Evolutionary conservation across 768 basidiomycete genomes (phyloP).

Genomic region (Rhodotorula babjevae): DNA sequence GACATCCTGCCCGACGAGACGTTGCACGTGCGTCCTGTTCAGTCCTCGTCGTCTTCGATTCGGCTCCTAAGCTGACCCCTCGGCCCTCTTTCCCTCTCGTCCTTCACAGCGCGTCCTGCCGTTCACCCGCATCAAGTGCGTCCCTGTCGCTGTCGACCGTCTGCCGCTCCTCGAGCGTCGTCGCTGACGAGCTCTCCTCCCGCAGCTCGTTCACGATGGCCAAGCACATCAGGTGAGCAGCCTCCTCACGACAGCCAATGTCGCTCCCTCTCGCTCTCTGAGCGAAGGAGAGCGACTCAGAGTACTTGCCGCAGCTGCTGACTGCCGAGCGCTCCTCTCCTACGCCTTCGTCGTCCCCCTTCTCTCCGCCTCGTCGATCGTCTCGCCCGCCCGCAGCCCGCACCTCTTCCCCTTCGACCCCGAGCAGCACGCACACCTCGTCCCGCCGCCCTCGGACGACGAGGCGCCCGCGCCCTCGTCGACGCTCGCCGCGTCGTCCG

Average conservation of each 20-base stretch:
- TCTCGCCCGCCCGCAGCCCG: neutral
- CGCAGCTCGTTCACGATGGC: conserved; percentile 29
- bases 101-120: neutral
- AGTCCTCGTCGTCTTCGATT: neutral
- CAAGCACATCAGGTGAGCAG: conserved; percentile 19
- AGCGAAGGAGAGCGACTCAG: too few species aligned
- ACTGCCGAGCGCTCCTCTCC: neutral
- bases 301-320: too few species aligned
- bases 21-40: neutral
- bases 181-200: too few species aligned
- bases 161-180: neutral
- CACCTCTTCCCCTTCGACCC: conserved; percentile 22
- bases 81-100: too few species aligned
- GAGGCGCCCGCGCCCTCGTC: neutral
- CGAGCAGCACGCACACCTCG: conserved; percentile 17
- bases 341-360: neutral
- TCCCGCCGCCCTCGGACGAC: conserved; percentile 1
- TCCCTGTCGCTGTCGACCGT: too few species aligned
- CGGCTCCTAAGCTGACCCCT: too few species aligned
- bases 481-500: neutral
- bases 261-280: too few species aligned
- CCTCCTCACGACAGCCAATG: too few species aligned
- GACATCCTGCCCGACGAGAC: conserved; percentile 23
- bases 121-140: conserved; percentile 12
- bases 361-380: neutral